A percentile compares a stretch with the other conserved stretches of the same genome.
These are phyloP conservation scores for Colletotrichum sp. DNA, from an alignment of 2,329 filamentous ascomycete species.

Conservation along the genomic window DNA sequence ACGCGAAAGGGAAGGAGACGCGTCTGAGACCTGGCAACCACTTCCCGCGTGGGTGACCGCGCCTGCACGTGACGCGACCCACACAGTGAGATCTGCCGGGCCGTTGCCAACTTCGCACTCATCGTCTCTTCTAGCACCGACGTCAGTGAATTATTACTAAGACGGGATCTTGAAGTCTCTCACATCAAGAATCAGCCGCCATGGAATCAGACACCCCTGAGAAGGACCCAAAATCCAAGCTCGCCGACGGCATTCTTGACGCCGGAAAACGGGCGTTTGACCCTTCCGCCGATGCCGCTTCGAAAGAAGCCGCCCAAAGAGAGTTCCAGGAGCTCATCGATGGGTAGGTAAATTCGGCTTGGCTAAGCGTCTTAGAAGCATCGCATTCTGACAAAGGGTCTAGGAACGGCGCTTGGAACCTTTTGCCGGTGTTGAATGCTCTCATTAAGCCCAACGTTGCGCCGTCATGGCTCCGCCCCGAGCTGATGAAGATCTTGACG, in stretches of 20 bases:
- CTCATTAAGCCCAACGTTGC: slow-evolving; percentile 66
- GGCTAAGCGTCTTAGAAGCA: slow-evolving; percentile 4
- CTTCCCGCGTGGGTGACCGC: neutral
- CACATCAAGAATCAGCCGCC: neutral
- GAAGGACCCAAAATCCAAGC: slow-evolving; percentile 1
- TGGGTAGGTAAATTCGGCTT: slow-evolving; percentile 39
- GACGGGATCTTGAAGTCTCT: neutral
- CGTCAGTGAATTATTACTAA: neutral
- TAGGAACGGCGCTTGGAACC: slow-evolving; percentile 47
- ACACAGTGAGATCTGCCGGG: neutral
- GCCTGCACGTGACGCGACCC: slow-evolving; percentile 30
- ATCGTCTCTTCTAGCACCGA: neutral
- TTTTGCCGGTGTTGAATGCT: slow-evolving; percentile 67
- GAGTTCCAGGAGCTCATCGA: slow-evolving; percentile 54
- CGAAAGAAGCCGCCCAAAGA: slow-evolving; percentile 34
- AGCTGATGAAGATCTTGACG: slow-evolving; percentile 63
- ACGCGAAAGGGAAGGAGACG: neutral
- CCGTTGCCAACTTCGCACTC: neutral
- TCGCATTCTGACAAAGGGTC: slow-evolving; percentile 22
- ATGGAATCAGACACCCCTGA: slow-evolving; percentile 15
- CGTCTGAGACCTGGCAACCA: neutral
- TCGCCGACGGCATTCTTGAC: slow-evolving; percentile 39
- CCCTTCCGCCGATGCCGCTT: slow-evolving; percentile 39
- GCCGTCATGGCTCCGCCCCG: slow-evolving; percentile 63
- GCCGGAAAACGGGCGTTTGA: slow-evolving; percentile 54